Percentiles rank a stretch among this genome's conserved stretches.
phyloP scores from a whole-genome alignment of 164 flowering plant genomes.

The Pachysandra terminalis region DNA sequence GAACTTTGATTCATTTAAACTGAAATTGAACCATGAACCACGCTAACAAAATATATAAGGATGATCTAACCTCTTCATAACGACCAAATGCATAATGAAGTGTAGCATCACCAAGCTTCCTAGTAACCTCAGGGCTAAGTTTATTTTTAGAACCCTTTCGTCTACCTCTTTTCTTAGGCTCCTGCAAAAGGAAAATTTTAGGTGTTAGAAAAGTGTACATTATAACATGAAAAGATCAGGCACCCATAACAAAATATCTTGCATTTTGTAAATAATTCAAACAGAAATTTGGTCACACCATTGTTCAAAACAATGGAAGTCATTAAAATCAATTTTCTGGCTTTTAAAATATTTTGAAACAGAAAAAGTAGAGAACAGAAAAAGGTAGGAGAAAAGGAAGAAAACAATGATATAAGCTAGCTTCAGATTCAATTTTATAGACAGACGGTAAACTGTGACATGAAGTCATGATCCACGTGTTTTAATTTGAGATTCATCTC shows the following conservation, averaged over 20 bases:
- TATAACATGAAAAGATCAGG: too few relatives aligned
- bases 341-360: too few relatives aligned
- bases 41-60: neutral
- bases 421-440: too few relatives aligned
- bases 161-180: conserved; percentile 64
- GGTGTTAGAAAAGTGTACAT: neutral
- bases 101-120: conserved; percentile 70
- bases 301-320: neutral
- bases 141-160: conserved; percentile 64
- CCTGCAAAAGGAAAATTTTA: conserved; percentile 19
- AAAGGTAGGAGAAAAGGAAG: too few relatives aligned
- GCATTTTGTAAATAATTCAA: neutral
- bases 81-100: conserved; percentile 59
- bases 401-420: too few relatives aligned
- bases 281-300: too few relatives aligned
- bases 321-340: neutral
- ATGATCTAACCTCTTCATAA: conserved; percentile 53
- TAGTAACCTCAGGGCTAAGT: conserved; percentile 48
- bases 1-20: neutral
- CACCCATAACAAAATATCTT: neutral
- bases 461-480: too few relatives aligned
- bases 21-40: neutral
- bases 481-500: too few relatives aligned
- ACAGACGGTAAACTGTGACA: too few relatives aligned
- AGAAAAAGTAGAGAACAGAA: too few relatives aligned